phyloP scores from a whole-genome alignment of 192 early-diverging fungal species.

The Helicostylum pulchrum region DNA sequence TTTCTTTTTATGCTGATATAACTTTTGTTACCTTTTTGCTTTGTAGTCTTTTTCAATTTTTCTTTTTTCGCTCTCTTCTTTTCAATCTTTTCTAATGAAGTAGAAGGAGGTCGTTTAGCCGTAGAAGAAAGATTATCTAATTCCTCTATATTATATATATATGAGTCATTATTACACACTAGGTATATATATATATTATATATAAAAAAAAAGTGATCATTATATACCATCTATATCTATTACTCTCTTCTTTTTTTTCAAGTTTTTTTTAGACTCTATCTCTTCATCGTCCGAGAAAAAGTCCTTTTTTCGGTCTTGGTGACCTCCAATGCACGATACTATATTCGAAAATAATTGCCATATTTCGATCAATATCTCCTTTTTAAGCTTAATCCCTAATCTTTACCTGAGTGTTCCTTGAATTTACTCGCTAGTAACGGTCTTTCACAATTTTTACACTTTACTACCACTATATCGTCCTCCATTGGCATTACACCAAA shows the following conservation, averaged over 20 bases:
- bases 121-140: slow-evolving; percentile 19
- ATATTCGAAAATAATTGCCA: too few relatives aligned
- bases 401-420: slow-evolving; percentile 57
- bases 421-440: slow-evolving; percentile 61
- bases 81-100: slow-evolving; percentile 44
- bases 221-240: slow-evolving; percentile 5
- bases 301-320: slow-evolving; percentile 6
- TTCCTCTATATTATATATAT: slow-evolving; percentile 19
- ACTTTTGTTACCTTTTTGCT: slow-evolving; percentile 41
- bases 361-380: neutral
- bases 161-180: neutral
- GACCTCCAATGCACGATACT: neutral
- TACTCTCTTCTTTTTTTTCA: slow-evolving; percentile 3
- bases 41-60: slow-evolving; percentile 47
- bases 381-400: neutral
- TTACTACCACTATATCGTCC: slow-evolving; percentile 62
- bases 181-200: too few relatives aligned
- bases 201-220: too few relatives aligned
- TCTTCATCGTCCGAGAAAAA: slow-evolving; percentile 23
- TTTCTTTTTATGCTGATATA: neutral
- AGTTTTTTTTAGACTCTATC: neutral
- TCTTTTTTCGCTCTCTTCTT: slow-evolving; percentile 58
- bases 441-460: slow-evolving; percentile 63
- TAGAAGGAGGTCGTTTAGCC: slow-evolving; percentile 38
- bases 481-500: slow-evolving; percentile 56